Evolutionary conservation across 2,329 filamentous ascomycete species (phyloP).

Genomic region (Arthrobotrys musiformis): DNA sequence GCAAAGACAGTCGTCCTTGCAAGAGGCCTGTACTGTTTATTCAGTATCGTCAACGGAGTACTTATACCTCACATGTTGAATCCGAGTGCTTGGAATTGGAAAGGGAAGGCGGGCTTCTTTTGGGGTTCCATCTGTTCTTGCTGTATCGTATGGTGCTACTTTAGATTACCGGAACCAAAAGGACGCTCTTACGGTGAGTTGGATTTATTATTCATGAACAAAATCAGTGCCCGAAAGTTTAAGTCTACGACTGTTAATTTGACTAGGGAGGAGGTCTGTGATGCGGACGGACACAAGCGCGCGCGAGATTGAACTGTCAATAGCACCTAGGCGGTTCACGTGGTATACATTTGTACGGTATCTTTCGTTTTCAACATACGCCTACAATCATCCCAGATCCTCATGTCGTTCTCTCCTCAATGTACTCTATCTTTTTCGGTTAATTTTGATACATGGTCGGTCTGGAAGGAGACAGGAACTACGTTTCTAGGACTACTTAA

Average conservation of each 20-base stretch:
- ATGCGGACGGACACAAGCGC: too few species aligned
- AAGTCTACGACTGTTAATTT: conserved; percentile 29
- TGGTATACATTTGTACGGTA: too few species aligned
- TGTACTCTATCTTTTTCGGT: too few species aligned
- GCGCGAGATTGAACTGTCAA: too few species aligned
- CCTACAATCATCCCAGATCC: too few species aligned
- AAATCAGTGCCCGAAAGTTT: conserved; percentile 65
- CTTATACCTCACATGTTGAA: conserved; percentile 67
- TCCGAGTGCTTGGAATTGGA: conserved; percentile 64
- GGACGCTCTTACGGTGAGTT: conserved; percentile 69
- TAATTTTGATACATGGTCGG: too few species aligned
- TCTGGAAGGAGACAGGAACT: too few species aligned
- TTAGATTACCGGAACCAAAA: conserved; percentile 69
- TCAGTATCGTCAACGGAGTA: conserved; percentile 66
- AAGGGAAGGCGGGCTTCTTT: conserved; percentile 65
- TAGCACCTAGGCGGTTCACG: too few species aligned
- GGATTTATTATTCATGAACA: conserved; percentile 68
- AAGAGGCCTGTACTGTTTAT: conserved; percentile 66
- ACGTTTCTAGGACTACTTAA: too few species aligned
- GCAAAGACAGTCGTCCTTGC: conserved; percentile 70
- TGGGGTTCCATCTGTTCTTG: conserved; percentile 64
- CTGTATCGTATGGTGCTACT: conserved; percentile 67
- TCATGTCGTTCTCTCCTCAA: too few species aligned
- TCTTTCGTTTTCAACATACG: too few species aligned
- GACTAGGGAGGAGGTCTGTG: neutral